A percentile compares a stretch with the other conserved stretches of the same genome.
These are phyloP conservation scores for Xylariales sp. DNA, from an alignment of 2,329 filamentous ascomycete species.

Conservation along the genomic window DNA sequence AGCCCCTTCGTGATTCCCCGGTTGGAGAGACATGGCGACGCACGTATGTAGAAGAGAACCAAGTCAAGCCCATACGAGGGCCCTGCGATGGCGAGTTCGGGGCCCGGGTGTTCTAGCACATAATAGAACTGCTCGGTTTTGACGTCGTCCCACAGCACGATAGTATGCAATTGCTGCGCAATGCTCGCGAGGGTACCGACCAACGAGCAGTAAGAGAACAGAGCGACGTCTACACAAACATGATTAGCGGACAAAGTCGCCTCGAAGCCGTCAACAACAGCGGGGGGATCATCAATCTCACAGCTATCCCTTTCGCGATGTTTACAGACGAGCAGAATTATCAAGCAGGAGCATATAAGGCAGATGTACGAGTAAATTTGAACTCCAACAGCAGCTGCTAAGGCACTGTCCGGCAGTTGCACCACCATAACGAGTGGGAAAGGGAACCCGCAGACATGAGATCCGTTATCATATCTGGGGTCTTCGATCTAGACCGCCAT, in stretches of 20 bases:
- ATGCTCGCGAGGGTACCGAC: conserved; percentile 55
- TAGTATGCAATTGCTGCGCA: conserved; percentile 57
- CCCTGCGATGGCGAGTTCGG: conserved; percentile 57
- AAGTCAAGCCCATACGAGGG: conserved; percentile 56
- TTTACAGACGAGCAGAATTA: conserved; percentile 54
- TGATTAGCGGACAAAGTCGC: conserved; percentile 23
- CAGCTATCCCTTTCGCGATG: conserved; percentile 57
- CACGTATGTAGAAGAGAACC: conserved; percentile 61
- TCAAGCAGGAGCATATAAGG: conserved; percentile 48
- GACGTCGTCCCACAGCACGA: conserved; percentile 54
- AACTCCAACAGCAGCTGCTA: conserved; percentile 50
- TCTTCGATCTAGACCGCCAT: conserved; percentile 17
- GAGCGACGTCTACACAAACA: conserved; percentile 53
- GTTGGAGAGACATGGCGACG: conserved; percentile 36
- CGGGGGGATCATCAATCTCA: conserved; percentile 42
- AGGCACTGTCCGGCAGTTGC: conserved; percentile 51
- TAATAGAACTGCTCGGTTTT: conserved; percentile 55
- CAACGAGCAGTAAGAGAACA: conserved; percentile 53
- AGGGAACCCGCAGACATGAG: conserved; percentile 39
- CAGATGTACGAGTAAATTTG: conserved; percentile 54
- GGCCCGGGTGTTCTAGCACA: conserved; percentile 50
- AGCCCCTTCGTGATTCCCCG: not conserved
- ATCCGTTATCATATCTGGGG: conserved; percentile 13
- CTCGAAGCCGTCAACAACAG: not conserved
- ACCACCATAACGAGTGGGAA: conserved; percentile 51